phyloP scores from a whole-genome alignment of 2,329 filamentous ascomycete species.

The Thyridium curvatum region DNA sequence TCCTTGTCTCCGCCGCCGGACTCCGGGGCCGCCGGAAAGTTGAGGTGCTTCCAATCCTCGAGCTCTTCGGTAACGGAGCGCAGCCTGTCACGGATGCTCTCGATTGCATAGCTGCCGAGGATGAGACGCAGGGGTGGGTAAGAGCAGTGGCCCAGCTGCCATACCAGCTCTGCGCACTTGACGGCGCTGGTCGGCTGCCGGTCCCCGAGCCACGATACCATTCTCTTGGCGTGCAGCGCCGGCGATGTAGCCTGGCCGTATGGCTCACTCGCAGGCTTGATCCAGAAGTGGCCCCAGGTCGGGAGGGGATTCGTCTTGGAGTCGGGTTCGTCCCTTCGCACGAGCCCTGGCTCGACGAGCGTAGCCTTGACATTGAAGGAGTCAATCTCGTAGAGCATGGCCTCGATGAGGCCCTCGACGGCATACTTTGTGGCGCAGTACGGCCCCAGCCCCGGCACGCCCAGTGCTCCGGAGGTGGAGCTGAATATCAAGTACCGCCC shows the following conservation, averaged over 20 bases:
- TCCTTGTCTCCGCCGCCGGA: conserved; percentile 14
- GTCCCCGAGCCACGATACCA: conserved; percentile 92
- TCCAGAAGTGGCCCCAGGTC: conserved; percentile 85
- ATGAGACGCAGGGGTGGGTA: conserved; percentile 83
- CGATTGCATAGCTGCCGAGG: conserved; percentile 90
- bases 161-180: conserved; percentile 87
- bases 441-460: conserved; percentile 84
- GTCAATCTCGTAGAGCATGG: conserved; percentile 94
- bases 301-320: conserved; percentile 53
- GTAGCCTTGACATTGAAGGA: conserved; percentile 88
- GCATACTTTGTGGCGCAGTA: conserved; percentile 98
- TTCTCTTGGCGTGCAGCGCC: conserved; percentile 79
- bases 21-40: conserved; percentile 50
- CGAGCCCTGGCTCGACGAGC: conserved; percentile 83
- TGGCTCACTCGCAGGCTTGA: conserved; percentile 77
- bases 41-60: conserved; percentile 86
- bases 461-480: conserved; percentile 85
- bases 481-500: conserved; percentile 94
- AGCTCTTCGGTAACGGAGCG: conserved; percentile 91
- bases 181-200: conserved; percentile 88
- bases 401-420: conserved; percentile 90
- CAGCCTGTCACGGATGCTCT: conserved; percentile 86
- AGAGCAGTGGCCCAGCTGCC: conserved; percentile 92
- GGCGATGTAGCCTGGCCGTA: conserved; percentile 76
- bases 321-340: conserved; percentile 74